Conservation (phyloP, 2,329 filamentous ascomycete species). For the Neoarthrinium moseri region DNA sequence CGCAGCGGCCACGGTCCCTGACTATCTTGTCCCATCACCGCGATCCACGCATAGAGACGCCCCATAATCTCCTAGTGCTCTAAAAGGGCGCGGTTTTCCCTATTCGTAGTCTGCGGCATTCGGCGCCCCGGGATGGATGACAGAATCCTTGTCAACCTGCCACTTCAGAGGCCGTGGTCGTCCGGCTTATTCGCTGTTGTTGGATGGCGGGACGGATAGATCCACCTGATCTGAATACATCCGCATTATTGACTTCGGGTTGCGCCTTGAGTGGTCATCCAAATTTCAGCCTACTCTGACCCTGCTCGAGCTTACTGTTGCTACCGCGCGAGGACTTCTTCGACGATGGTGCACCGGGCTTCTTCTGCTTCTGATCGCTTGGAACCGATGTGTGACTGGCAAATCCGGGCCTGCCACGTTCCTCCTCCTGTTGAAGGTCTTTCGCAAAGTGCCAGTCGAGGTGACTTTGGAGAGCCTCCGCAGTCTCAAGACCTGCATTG, state of each 20-base stretch:
- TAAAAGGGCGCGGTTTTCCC: no score
- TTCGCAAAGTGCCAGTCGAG: slow-evolving; percentile 94
- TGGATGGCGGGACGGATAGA: slow-evolving; percentile 9
- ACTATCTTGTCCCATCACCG: slow-evolving; percentile 1
- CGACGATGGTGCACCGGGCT: slow-evolving; percentile 31
- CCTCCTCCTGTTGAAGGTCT: slow-evolving; percentile 68
- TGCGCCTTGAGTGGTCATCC: slow-evolving; percentile 36
- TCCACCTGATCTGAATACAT: slow-evolving; percentile 14
- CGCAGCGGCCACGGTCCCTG: slow-evolving; percentile 3
- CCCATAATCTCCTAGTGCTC: neutral
- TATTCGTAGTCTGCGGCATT: neutral
- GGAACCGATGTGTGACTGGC: slow-evolving; percentile 32
- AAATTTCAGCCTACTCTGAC: slow-evolving; percentile 61
- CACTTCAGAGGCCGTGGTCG: neutral
- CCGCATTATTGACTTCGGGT: slow-evolving; percentile 1
- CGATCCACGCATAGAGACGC: neutral
- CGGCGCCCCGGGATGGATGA: neutral
- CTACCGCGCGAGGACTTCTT: slow-evolving; percentile 35
- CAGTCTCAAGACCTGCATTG: slow-evolving; percentile 54
- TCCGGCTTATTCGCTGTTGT: neutral
- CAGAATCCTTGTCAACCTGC: neutral
- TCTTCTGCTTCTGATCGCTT: slow-evolving; percentile 30
- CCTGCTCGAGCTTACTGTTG: slow-evolving; percentile 50
- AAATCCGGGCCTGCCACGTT: slow-evolving; percentile 51
- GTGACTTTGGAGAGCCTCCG: slow-evolving; percentile 69